These are phyloP conservation scores for Eugenia klotzschiana DNA, from an alignment of 441 rosid species.

Conservation along the genomic window DNA sequence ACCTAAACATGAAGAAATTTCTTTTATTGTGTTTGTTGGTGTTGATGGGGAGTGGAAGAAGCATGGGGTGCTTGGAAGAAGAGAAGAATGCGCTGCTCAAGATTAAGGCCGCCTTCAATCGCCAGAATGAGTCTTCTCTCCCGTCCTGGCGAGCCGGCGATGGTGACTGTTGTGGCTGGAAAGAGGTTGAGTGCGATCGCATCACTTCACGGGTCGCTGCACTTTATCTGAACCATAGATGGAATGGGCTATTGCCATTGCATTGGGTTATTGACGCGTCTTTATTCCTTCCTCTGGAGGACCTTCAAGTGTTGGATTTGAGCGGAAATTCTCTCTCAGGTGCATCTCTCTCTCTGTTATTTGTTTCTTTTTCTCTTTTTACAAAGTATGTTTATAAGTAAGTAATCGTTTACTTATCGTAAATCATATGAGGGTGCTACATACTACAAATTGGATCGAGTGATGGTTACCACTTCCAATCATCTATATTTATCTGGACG, in stretches of 20 bases:
- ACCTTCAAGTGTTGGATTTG: background rate
- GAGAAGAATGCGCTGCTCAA: background rate
- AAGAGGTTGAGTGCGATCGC: fast-evolving
- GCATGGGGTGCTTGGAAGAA: background rate
- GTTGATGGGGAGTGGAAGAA: background rate
- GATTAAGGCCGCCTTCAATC: background rate
- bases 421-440: background rate
- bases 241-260: fast-evolving
- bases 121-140: background rate
- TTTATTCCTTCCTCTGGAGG: background rate
- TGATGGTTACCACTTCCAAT: background rate
- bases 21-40: background rate
- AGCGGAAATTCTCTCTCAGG: fast-evolving
- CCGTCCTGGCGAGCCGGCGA: fast-evolving
- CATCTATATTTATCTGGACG: background rate
- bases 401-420: background rate
- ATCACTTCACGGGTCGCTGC: fast-evolving
- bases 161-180: background rate
- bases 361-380: background rate
- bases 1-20: background rate
- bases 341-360: background rate
- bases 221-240: fast-evolving
- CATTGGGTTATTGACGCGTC: background rate
- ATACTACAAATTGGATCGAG: background rate
- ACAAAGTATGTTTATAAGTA: background rate